Base-by-base conservation (phyloP, 129 eudicot genomes). In the Mikania micrantha region DNA sequence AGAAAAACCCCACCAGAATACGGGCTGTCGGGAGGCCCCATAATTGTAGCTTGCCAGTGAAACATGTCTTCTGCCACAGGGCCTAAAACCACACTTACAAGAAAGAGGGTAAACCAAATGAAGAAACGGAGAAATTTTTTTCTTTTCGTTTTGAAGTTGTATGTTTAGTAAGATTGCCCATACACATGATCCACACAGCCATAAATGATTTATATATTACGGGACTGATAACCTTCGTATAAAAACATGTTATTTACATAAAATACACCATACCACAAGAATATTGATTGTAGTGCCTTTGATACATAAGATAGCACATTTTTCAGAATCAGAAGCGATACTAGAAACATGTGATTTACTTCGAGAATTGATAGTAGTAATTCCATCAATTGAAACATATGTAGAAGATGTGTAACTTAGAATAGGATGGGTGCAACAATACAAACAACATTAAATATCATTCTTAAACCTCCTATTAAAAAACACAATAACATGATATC, bases 1-100 rank as follows among this genome's bases (percentile, higher is more conserved):
- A 83, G 82, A 72, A 83, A 79, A 52, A 83, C 85, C 64, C 85
- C 88, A 62, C 88, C 85, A 22, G 85, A 63, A 75, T 81, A 84
- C 42, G 90, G 90, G 79, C 86, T 80, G 61, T 84, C 86, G 10
- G 90, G 60, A 70, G 90, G 90, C 60, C 90, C 90, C 90, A 84
- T 84, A 31, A 84, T 80, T 36, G 89, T 83, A 58, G 88, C 88
- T 80, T 83, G 85, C 88, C 85, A 83, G 71, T 84, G 89, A 75
- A 84, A 84, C 90, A 84, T 84, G 81, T 84, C 86, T 64, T 84
- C 90, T 11, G 84, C 90, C 65, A 84, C 86, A 7, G 86, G 90
- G 71, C 90, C 90, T 84, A 67, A 52, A 50, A 52, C 39, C 66
- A 76, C 64, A 76, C 78, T 73, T 62, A 73, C 77, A 62, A 27